These are phyloP conservation scores for Aphanomyces astaci DNA, from an alignment of 352 stramenopile species.

Conservation along the genomic window DNA sequence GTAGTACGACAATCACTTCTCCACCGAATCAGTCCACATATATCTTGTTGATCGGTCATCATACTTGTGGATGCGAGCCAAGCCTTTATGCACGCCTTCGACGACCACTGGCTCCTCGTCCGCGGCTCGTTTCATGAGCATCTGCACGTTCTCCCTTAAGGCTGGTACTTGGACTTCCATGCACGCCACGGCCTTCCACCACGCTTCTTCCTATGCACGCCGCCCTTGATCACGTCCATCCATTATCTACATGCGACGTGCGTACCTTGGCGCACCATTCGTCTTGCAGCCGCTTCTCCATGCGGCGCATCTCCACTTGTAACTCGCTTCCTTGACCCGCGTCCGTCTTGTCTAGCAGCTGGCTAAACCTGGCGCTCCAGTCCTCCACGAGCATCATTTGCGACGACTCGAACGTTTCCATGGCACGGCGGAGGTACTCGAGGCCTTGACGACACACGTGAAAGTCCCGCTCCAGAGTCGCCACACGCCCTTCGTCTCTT, in stretches of 20 bases:
- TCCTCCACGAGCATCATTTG: conserved; percentile 3
- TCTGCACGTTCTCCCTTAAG: background rate
- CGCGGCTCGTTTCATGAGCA: background rate
- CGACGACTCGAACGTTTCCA: conserved; percentile 13
- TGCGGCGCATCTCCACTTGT: background rate
- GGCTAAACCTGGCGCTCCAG: conserved; percentile 1
- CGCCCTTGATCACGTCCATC: background rate
- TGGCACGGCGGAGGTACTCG: conserved; percentile 8
- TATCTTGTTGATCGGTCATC: background rate
- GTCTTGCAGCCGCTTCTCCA: background rate
- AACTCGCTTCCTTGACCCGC: background rate
- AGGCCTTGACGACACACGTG: conserved; percentile 2
- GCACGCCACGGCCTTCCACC: conserved; percentile 1
- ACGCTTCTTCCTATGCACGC: background rate
- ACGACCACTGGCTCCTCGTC: background rate
- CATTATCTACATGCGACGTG: background rate
- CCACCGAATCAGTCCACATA: too few relatives aligned
- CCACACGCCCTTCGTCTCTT: too few relatives aligned
- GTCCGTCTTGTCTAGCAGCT: background rate
- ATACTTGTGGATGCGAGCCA: conserved; percentile 4
- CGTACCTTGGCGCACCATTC: conserved; percentile 6
- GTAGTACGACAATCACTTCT: too few relatives aligned
- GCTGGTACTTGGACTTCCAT: background rate
- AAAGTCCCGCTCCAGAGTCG: conserved; percentile 5
- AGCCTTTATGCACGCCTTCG: background rate